Evolutionary conservation across 2,329 filamentous ascomycete genomes (phyloP), one percentile per base, ranked within the genome.

Genomic region (Chrysosporium keratinophilum): DNA sequence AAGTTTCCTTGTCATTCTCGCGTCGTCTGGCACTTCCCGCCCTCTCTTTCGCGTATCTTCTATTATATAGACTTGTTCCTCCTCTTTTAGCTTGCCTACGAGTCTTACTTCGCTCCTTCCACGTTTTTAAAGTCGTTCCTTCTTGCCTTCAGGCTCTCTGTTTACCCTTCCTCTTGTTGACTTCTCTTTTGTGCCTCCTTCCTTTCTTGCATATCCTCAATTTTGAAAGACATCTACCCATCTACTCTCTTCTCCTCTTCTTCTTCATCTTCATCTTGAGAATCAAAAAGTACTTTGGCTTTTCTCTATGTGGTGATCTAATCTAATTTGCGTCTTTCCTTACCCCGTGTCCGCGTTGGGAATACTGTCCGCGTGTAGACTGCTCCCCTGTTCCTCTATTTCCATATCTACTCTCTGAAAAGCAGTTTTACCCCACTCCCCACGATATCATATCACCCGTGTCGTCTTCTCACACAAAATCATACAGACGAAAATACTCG

Each of bases 161-260:
- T 28, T 28, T 3, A 28, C 53, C 37, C 60, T 64, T 65, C 40
- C 44, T 42, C 43, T 51, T 37, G n/a, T n/a, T 47, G 17, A 53
- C 55, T 59, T 56, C 55, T 49, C 58, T 54, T 61, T 60, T 58
- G 48, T 59, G 58, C 54, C 56, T 45, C 44, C 34, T 33, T 50
- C 34, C 37, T 44, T 39, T 56, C 35, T 52, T 42, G 42, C 17
- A 42, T 54, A 11, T 46, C 45, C 17, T 20, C 39, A n/a, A 46
- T 47, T 51, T 56, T 40, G 35, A 19, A 28, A 42, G 50, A 28
- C 46, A 43, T 53, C 23, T 44, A 17, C 31, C 23, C 51, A 12
- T 47, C 51, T 52, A 34, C 17, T 37, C 48, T 56, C 43, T 17
- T 39, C 19, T 43, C n/a, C 14, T 46, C 20, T 33, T 34, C 6